These are phyloP conservation scores for Syzygium malaccense DNA, from an alignment of 441 rosid genomes.

Conservation along the genomic window DNA sequence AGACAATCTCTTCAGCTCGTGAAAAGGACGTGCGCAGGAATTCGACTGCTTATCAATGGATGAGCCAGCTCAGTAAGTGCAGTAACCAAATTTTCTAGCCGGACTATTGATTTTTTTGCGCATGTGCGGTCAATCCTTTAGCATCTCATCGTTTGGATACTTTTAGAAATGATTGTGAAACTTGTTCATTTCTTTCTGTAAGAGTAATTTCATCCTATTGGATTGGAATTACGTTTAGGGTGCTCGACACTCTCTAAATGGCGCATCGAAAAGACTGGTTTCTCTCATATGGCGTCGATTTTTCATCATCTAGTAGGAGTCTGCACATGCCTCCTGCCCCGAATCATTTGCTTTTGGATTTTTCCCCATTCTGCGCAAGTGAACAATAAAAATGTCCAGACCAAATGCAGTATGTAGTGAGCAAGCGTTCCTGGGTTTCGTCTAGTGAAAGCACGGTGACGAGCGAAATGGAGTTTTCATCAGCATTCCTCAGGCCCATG, in stretches of 20 bases:
- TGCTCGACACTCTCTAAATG: not conserved
- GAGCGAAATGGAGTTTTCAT: not conserved
- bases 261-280: not conserved
- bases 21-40: not conserved
- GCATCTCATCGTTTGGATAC: not conserved
- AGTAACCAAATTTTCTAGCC: not conserved
- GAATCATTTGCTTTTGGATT: not conserved
- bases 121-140: not conserved
- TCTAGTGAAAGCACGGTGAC: not conserved
- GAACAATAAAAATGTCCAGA: not conserved
- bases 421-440: not conserved
- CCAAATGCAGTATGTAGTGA: not conserved
- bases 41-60: not conserved
- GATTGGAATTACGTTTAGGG: not conserved
- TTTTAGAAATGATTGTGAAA: not conserved
- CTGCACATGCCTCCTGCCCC: not conserved
- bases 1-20: not conserved
- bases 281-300: not conserved
- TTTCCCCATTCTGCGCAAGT: not conserved
- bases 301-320: not conserved
- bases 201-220: not conserved
- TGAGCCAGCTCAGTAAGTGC: not conserved
- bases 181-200: not conserved
- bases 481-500: not conserved
- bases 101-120: not conserved